Evolutionary conservation across 208 protist species (phyloP).

Genomic region (Wallacemonas rigidus): DNA sequence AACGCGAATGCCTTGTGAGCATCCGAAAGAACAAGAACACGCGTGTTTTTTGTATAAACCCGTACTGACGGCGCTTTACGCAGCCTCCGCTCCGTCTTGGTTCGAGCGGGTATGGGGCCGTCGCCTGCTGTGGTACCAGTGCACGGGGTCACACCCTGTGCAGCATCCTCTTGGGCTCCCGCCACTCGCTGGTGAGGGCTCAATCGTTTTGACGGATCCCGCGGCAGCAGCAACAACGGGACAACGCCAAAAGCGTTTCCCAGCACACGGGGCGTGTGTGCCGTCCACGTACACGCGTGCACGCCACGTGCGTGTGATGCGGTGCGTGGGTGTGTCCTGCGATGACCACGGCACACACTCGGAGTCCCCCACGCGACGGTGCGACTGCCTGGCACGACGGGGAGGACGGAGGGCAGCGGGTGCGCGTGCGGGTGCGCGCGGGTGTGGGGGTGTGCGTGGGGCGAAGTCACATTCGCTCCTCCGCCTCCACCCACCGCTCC

Average conservation of each 20-base stretch:
- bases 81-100: neutral
- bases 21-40: slow-evolving; percentile 3
- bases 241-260: slow-evolving; percentile 13
- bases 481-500: too few species aligned
- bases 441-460: too few species aligned
- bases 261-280: neutral
- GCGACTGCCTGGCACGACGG: too few species aligned
- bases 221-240: slow-evolving; percentile 14
- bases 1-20: too few species aligned
- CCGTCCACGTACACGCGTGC: too few species aligned
- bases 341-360: slow-evolving; percentile 1
- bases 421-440: too few species aligned
- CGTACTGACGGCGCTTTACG: slow-evolving; percentile 8
- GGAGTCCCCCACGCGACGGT: slow-evolving; percentile 3
- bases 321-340: neutral
- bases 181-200: neutral
- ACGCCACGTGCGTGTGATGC: too few species aligned
- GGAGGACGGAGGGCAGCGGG: too few species aligned
- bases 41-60: slow-evolving; percentile 7
- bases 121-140: slow-evolving; percentile 18
- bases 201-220: slow-evolving; percentile 19
- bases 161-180: slow-evolving; percentile 7
- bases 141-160: neutral
- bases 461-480: too few species aligned
- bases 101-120: slow-evolving; percentile 15